These are phyloP conservation scores for Lipomyces starkeyi DNA, from an alignment of 805 yeast species.

Conservation along the genomic window DNA sequence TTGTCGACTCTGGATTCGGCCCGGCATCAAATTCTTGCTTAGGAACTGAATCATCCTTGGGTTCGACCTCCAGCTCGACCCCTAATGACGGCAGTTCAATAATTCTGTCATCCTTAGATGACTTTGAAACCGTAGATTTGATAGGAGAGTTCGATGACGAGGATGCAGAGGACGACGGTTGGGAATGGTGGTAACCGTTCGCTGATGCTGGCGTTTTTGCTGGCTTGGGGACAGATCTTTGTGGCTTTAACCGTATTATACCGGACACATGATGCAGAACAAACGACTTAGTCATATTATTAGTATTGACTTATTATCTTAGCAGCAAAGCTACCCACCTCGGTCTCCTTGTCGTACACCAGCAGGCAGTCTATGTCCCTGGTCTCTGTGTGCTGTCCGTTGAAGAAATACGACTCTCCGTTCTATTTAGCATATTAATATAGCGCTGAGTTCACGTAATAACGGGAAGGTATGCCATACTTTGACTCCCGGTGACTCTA, in stretches of 20 bases:
- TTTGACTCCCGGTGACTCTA: slow-evolving; percentile 33
- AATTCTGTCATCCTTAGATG: slow-evolving; percentile 12
- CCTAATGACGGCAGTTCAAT: slow-evolving; percentile 27
- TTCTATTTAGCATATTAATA: slow-evolving; percentile 8
- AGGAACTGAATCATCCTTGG: background rate
- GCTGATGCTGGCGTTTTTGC: background rate
- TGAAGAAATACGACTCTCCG: slow-evolving; percentile 31
- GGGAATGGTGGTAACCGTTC: background rate
- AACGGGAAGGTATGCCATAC: slow-evolving; percentile 13
- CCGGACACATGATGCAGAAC: slow-evolving; percentile 27
- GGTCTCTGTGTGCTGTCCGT: slow-evolving; percentile 31
- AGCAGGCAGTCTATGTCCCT: slow-evolving; percentile 37
- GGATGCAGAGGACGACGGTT: slow-evolving; percentile 18
- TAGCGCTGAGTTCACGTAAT: background rate
- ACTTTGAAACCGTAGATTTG: background rate
- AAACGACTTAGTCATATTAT: slow-evolving; percentile 19
- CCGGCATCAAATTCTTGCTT: slow-evolving; percentile 4
- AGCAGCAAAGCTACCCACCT: slow-evolving; percentile 6
- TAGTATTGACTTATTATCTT: background rate
- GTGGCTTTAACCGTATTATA: slow-evolving; percentile 28
- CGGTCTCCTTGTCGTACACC: slow-evolving; percentile 34
- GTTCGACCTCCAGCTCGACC: background rate
- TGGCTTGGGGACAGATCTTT: slow-evolving; percentile 21
- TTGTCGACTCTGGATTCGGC: slow-evolving; percentile 1
- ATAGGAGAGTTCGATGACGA: slow-evolving; percentile 15